phyloP scores from a whole-genome alignment of 257 asterid species.

The Leonotis leonurus region DNA sequence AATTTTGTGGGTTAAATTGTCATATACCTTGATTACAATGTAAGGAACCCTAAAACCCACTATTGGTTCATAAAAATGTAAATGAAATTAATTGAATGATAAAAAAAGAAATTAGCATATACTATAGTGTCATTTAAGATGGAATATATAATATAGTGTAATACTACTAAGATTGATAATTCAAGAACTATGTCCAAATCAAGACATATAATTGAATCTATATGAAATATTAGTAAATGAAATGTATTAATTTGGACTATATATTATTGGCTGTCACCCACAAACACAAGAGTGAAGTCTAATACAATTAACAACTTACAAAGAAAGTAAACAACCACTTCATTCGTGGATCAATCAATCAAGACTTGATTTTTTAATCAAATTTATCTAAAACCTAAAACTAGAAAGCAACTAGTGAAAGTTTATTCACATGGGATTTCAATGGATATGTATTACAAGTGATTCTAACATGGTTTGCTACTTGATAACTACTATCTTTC shows the following conservation, averaged over 20 bases:
- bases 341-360: constrained; percentile 3
- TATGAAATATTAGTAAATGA: background rate
- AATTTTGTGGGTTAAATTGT: too few relatives aligned
- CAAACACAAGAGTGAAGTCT: constrained; percentile 14
- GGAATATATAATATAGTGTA: too few relatives aligned
- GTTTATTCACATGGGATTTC: background rate
- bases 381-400: background rate
- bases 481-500: background rate
- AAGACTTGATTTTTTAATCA: background rate
- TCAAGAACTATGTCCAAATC: too few relatives aligned
- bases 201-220: too few relatives aligned
- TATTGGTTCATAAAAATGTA: too few relatives aligned
- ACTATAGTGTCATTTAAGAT: too few relatives aligned
- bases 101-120: too few relatives aligned
- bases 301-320: constrained; percentile 10
- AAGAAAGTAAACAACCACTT: constrained; percentile 15
- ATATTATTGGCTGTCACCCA: background rate
- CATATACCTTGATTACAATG: too few relatives aligned
- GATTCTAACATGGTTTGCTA: constrained; percentile 8
- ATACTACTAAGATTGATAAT: too few relatives aligned
- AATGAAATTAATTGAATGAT: too few relatives aligned
- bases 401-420: background rate
- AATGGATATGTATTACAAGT: background rate
- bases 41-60: too few relatives aligned
- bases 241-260: background rate